Base-by-base conservation (phyloP, 2,329 filamentous ascomycete species). In the Proliferodiscus dingleyae region DNA sequence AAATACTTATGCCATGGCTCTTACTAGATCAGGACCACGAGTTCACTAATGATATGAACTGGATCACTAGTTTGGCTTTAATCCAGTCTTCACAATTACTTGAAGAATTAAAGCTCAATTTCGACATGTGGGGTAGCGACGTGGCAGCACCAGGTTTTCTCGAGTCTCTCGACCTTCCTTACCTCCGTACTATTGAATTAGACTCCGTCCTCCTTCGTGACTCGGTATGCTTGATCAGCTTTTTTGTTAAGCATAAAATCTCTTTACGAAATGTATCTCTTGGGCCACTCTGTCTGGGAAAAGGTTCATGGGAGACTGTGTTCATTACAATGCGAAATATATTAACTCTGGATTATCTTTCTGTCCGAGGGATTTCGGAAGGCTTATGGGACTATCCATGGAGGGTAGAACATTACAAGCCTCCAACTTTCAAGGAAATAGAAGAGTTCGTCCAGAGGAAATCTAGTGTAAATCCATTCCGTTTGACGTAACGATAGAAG, bases 61-160 rank as follows among this genome's bases (percentile, higher is more conserved):
- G 8, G 29, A n/a, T 5, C 8, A n/a, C 7, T n/a, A 15, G 5
- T 32, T n/a, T 32, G 13, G 29, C 29, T 5, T n/a, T 32, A 5
- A 32, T 32, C n/a, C 29, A 32, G 9, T 89, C 45, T 82, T 88
- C 5, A 16, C 15, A 79, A 85, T 86, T 32, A 10, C 8, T 32
- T n/a, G 29, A 32, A n/a, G 29, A 13, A 13, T n/a, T 32, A 5
- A 15, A 32, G 15, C 8, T 32, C 5, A 10, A 32, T 7, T 32
- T 32, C n/a, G 29, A 32, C n/a, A 13, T 32, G 29, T 13, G 29
- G 9, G 8, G 29, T 15, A 32, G 29, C n/a, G 9, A 32, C 5
- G 5, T n/a, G 5, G 9, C 15, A n/a, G 9, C 8, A n/a, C 29
- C 29, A n/a, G 29, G 13, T 15, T 32, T 32, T 32, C 29, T 32